phyloP scores from a whole-genome alignment of 768 basidiomycete species.

The Crassisporium funariophilum region DNA sequence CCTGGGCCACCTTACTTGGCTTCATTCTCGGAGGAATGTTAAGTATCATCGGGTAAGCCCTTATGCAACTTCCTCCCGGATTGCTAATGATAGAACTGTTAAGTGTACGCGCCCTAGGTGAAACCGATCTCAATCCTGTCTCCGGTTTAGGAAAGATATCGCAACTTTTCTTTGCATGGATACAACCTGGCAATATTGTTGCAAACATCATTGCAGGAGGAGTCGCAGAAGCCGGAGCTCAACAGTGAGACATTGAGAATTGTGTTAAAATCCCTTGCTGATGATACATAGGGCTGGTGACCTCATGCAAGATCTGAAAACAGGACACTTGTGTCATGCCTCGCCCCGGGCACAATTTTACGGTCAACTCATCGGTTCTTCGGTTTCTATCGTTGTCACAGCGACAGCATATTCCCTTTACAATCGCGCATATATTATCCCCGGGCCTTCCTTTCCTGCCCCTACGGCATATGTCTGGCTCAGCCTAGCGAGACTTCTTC shows the following conservation, averaged over 20 bases:
- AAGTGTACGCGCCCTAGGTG: constrained; percentile 91
- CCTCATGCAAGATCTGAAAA: constrained; percentile 98
- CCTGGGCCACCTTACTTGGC: constrained; percentile 91
- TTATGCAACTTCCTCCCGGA: background rate
- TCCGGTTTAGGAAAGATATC: constrained; percentile 94
- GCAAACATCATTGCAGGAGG: constrained; percentile 97
- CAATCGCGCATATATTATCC: constrained; percentile 83
- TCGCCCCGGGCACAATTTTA: constrained; percentile 95
- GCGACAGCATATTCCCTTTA: constrained; percentile 88
- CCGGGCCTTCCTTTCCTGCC: constrained; percentile 93
- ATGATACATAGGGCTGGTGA: constrained; percentile 75
- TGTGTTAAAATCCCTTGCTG: background rate
- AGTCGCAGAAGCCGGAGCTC: constrained; percentile 94
- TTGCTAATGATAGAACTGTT: constrained; percentile 6
- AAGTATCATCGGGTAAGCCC: constrained; percentile 75
- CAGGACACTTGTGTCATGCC: constrained; percentile 88
- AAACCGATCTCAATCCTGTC: constrained; percentile 93
- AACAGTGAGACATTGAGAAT: constrained; percentile 57
- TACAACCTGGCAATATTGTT: constrained; percentile 94
- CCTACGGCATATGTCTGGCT: constrained; percentile 96
- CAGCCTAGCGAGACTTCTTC: constrained; percentile 70
- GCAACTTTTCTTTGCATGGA: constrained; percentile 91
- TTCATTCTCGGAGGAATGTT: constrained; percentile 82
- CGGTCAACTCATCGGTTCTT: constrained; percentile 89
- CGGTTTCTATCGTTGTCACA: constrained; percentile 86